Percentiles rank a stretch among this genome's conserved stretches.
These are phyloP conservation scores for Schizosaccharomyces japonicus DNA, from an alignment of 805 yeast species.

Conservation along the genomic window DNA sequence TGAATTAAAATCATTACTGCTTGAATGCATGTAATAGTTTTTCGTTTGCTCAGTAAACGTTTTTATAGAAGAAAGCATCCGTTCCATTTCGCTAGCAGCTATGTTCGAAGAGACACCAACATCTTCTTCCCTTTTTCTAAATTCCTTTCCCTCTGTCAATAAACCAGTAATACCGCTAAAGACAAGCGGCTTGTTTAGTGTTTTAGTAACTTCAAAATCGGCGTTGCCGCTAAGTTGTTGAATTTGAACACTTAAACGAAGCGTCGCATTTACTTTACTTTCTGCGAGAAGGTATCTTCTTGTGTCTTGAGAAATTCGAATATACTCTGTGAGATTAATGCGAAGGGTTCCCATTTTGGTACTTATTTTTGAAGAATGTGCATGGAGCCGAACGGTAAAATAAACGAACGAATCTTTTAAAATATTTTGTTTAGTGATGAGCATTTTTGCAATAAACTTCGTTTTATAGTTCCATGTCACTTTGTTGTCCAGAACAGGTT, in stretches of 20 bases:
- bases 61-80: background rate
- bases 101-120: background rate
- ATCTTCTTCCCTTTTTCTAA: background rate
- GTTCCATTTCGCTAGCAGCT: background rate
- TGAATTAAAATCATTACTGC: background rate
- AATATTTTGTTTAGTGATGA: background rate
- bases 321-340: background rate
- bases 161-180: constrained; percentile 14
- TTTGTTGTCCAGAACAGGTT: constrained; percentile 1
- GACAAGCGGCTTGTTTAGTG: constrained; percentile 10
- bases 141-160: constrained; percentile 3
- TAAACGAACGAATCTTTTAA: background rate
- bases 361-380: background rate
- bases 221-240: background rate
- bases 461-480: background rate
- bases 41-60: background rate
- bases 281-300: background rate
- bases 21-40: background rate
- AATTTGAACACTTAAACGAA: background rate
- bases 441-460: background rate
- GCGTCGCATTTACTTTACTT: constrained; percentile 4
- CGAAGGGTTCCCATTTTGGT: background rate
- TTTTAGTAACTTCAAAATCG: background rate
- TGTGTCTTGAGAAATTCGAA: background rate
- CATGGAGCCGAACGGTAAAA: background rate